Evolutionary conservation across 2,329 filamentous ascomycete genomes (phyloP), one percentile per base, ranked within the genome.

Genomic region (Emmonsiellopsis sp.): DNA sequence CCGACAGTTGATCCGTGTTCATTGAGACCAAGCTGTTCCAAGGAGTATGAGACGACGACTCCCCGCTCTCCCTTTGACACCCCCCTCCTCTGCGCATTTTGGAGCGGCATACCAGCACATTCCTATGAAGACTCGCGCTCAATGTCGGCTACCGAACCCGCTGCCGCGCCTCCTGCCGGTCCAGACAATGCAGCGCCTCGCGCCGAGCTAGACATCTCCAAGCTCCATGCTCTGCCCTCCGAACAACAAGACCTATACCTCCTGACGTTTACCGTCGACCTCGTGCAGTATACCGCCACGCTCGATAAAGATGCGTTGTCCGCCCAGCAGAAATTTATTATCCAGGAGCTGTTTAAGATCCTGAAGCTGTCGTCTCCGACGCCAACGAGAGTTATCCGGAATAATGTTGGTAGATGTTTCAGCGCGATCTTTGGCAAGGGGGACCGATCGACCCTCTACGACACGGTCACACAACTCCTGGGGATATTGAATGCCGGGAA

Each of bases 211-310:
- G 91, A 98, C 67, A 75, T 95, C 61, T 76, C 84, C 64, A 95
- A 95, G 78, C 84, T 98, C 47, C 86, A 95, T 71, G 80, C 87
- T 51, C 82, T 97, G 46, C 89, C 92, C 43, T 83, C 88, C 52
- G 93, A 98, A 73, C 93, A 98, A 70, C 93, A 98, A 72, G 91
- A 96, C 65, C 82, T 98, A 10, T 94, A 93, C 70, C 81, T 98
- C 58, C 79, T 98, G 56, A 94, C 85, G 30, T 96, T 94, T 67
- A 86, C 91, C 37, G 86, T 90, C 31, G 83, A 86, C 56, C 79
- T 98, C 53, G 85, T 84, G 58, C 86, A 86, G 61, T 87, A 96
- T 77, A 87, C 95, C 44, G 78, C 84, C 52, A 59, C 60, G 15
- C 80, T 97, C 46, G 81, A 83, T 51, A 78, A 83, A 57, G 89